A percentile compares a stretch with the other conserved stretches of the same genome.
These are phyloP conservation scores for Wickerhamomyces bisporus DNA, from an alignment of 805 yeast species.

Conservation along the genomic window DNA sequence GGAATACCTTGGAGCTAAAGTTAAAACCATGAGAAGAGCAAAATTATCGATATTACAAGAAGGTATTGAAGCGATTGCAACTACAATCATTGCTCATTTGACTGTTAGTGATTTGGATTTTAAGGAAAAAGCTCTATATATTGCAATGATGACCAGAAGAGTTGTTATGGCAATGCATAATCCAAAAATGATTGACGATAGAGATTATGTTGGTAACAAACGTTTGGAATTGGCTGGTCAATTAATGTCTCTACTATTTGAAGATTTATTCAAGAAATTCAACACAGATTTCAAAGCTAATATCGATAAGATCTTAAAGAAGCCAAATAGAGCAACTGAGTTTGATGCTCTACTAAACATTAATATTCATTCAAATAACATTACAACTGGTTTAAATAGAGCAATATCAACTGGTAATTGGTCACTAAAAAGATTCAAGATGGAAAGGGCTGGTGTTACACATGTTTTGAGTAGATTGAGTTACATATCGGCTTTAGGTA, in stretches of 20 bases:
- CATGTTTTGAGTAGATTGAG: slow-evolving; percentile 90
- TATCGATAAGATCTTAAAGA: slow-evolving; percentile 88
- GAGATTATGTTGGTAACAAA: slow-evolving; percentile 98
- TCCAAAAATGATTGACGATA: slow-evolving; percentile 94
- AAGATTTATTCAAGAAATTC: slow-evolving; percentile 95
- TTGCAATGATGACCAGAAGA: slow-evolving; percentile 95
- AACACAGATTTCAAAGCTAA: slow-evolving; percentile 91
- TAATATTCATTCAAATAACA: slow-evolving; percentile 86
- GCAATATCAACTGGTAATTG: slow-evolving; percentile 99
- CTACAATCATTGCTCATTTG: slow-evolving; percentile 92
- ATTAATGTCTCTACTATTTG: slow-evolving; percentile 88
- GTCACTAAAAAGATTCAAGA: slow-evolving; percentile 97
- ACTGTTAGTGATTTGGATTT: slow-evolving; percentile 81
- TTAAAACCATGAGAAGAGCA: slow-evolving; percentile 89
- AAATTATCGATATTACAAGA: slow-evolving; percentile 80
- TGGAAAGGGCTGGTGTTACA: slow-evolving; percentile 99
- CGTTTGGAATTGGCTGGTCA: slow-evolving; percentile 97
- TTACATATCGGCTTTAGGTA: slow-evolving; percentile 92
- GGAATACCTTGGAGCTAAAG: slow-evolving; percentile 84
- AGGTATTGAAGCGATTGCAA: slow-evolving; percentile 94
- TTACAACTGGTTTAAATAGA: slow-evolving; percentile 89
- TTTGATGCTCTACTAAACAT: slow-evolving; percentile 90
- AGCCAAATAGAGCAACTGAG: slow-evolving; percentile 91
- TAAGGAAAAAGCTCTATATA: slow-evolving; percentile 88
- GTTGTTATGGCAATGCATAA: slow-evolving; percentile 94